phyloP scores from a whole-genome alignment of 148 eudicot genomes.

The Chenopodium album region DNA sequence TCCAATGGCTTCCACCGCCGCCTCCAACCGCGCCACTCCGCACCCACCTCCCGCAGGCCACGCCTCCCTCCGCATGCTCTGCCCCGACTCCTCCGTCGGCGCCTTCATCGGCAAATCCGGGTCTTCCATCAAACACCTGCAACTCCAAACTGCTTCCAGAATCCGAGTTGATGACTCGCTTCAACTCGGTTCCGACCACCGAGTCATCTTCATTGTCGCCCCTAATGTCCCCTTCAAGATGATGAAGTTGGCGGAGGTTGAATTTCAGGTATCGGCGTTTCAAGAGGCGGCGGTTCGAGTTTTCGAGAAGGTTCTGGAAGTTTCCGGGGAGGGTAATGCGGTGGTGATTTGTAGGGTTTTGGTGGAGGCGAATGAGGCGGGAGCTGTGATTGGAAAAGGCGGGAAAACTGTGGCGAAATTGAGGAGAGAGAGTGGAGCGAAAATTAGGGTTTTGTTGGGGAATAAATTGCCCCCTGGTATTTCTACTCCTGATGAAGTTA shows the following conservation, averaged over 20 bases:
- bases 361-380: slow-evolving; percentile 44
- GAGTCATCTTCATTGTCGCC: slow-evolving; percentile 49
- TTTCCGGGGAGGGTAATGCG: slow-evolving; percentile 48
- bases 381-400: slow-evolving; percentile 74
- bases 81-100: slow-evolving; percentile 62
- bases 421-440: slow-evolving; percentile 62
- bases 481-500: slow-evolving; percentile 37
- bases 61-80: slow-evolving; percentile 55
- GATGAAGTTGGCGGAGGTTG: slow-evolving; percentile 22
- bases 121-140: slow-evolving; percentile 53
- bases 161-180: slow-evolving; percentile 59
- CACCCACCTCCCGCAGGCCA: slow-evolving; percentile 35
- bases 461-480: slow-evolving; percentile 44
- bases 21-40: background rate
- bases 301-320: slow-evolving; percentile 69
- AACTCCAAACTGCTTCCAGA: slow-evolving; percentile 43
- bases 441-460: slow-evolving; percentile 56
- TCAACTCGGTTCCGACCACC: slow-evolving; percentile 36
- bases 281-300: slow-evolving; percentile 72
- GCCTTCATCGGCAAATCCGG: slow-evolving; percentile 79
- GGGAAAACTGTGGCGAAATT: slow-evolving; percentile 60
- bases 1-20: background rate
- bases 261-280: slow-evolving; percentile 47
- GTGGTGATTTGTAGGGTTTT: slow-evolving; percentile 51
- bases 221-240: slow-evolving; percentile 15